Evolutionary conservation across 768 basidiomycete species (phyloP), one percentile per base, ranked within the genome.

Genomic region (Leccinum subgranulosum): DNA sequence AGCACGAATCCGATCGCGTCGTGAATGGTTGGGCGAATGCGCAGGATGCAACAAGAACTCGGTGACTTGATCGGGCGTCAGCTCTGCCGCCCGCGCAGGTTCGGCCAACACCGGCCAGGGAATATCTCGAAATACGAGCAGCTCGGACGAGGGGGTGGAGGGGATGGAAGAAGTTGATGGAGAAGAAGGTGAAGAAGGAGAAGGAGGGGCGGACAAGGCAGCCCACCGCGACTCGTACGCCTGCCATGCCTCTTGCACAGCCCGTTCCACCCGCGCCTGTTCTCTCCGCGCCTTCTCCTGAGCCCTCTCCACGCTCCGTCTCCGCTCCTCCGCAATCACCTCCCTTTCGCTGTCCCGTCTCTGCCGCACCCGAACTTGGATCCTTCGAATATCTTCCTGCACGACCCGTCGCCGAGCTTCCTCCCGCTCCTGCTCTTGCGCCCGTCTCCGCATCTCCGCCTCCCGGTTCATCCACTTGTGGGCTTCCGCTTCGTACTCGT

Each of bases 201-300:
- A 31, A 31, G 11, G 11, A 31, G 39, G 39, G 8, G 72, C 66
- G 28, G 70, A 63, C 58, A 90, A 67, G 57, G 71, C 71, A n/a
- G 73, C 64, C 90, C 90, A 92, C 56, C 81, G 78, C 34, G 73
- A 70, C 70, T 92, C 88, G 72, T 92, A 88, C 51, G 63, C 69
- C 49, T 71, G 63, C 88, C 88, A 90, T 6, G 83, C 83, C 36
- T 84, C 79, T 7, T 76, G 58, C 17, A 81, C 75, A 34, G 74
- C 73, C 63, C 78, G 79, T 28, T 80, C 81, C 27, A 74, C 64
- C 51, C 69, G 76, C 15, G 66, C 72, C 33, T 75, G 76, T 28
- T 81, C 77, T 64, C 69, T 72, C 57, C 73, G 73, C 63, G 79
- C 80, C 49, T 76, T 75, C 64, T 82, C 79, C 66, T 63, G 70